Conservation (phyloP, 2,329 filamentous ascomycete genomes). For the Harringtonia aguacate region DNA sequence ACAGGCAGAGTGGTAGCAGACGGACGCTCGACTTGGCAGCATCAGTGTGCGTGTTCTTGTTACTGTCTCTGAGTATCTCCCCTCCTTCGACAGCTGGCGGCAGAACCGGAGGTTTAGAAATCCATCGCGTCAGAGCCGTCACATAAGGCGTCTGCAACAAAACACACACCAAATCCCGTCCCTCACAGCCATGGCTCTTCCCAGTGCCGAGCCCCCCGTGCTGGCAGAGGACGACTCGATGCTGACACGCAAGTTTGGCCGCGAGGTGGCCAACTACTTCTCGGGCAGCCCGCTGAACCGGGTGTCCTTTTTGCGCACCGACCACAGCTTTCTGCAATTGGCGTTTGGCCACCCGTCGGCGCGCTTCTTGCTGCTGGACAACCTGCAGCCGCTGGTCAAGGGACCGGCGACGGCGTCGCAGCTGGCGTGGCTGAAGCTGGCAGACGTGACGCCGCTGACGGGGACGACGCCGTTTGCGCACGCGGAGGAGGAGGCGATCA, state of each 20-base stretch:
- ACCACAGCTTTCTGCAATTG: constrained; percentile 57
- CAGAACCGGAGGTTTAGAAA: no score
- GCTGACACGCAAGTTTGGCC: constrained; percentile 67
- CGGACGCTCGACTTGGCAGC: no score
- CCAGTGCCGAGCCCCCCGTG: constrained; percentile 24
- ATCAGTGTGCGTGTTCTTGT: no score
- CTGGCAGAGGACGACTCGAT: constrained; percentile 47
- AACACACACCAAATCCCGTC: no score
- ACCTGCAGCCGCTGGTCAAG: constrained; percentile 60
- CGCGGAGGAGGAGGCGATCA: constrained; percentile 62
- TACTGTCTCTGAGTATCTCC: no score
- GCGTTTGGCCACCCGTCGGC: constrained; percentile 57
- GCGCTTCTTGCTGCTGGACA: constrained; percentile 67
- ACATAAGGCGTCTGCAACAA: no score
- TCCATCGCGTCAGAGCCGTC: no score
- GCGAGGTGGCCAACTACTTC: constrained; percentile 77
- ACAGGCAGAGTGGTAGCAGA: no score
- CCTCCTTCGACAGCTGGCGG: no score
- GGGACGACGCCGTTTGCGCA: constrained; percentile 60
- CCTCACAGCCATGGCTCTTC: constrained; percentile 2
- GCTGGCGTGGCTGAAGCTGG: constrained; percentile 59
- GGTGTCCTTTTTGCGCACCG: constrained; percentile 64
- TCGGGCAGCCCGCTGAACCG: constrained; percentile 68
- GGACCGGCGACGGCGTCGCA: constrained; percentile 21
- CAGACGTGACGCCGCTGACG: constrained; percentile 60